Conservation (phyloP, 2,329 filamentous ascomycete species). For the Fusarium newnesense region DNA sequence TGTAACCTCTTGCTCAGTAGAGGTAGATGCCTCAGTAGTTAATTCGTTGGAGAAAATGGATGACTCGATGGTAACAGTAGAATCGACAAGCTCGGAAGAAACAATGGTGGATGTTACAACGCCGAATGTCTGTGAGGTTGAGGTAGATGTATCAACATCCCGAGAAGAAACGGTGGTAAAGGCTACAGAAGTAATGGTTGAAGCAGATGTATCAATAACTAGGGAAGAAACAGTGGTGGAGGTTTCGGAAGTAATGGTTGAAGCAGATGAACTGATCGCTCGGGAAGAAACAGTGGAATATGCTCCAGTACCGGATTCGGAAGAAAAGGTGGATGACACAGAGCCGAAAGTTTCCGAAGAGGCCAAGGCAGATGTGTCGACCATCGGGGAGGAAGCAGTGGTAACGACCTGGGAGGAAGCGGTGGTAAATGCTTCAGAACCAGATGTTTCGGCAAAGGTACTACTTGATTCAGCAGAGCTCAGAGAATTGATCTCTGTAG, state of each 20-base stretch:
- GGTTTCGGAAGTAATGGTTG: not conserved
- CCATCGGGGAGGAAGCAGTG: not conserved
- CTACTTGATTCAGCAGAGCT: not conserved
- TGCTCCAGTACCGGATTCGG: no score
- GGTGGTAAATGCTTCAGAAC: not conserved
- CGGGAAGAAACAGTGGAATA: no score
- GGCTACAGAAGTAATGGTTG: no score
- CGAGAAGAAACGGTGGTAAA: not conserved
- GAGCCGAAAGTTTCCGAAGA: not conserved
- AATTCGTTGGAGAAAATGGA: fast-evolving
- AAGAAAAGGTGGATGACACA: not conserved
- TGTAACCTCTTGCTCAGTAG: not conserved
- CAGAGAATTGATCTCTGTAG: not conserved
- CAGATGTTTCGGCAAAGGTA: not conserved
- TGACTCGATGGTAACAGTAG: fast-evolving
- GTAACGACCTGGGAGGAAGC: not conserved
- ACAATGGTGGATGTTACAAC: fast-evolving
- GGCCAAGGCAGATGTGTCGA: not conserved
- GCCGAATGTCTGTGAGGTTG: not conserved
- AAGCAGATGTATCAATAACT: not conserved
- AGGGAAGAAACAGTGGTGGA: not conserved
- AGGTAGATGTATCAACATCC: not conserved
- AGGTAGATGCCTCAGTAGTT: not conserved
- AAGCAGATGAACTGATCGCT: not conserved
- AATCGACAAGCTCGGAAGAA: fast-evolving